Percentiles rank a stretch among this genome's conserved stretches.
These are phyloP conservation scores for Domatiomyces catenatus DNA, from an alignment of 2,329 filamentous ascomycete genomes.

Conservation along the genomic window DNA sequence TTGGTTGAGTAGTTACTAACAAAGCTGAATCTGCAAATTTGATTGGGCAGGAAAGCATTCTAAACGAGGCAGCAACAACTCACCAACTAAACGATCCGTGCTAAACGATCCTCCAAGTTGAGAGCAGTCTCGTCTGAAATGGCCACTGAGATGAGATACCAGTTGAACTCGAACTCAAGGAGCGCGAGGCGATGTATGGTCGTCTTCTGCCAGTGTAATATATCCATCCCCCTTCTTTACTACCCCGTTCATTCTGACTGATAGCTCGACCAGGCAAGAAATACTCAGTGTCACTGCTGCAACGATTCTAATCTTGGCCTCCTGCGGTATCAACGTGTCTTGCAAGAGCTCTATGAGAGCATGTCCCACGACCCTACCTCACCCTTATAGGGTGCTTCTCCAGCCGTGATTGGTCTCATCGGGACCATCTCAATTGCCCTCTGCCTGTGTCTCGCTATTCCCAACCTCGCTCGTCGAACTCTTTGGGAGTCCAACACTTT, in stretches of 20 bases:
- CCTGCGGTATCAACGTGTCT: constrained; percentile 25
- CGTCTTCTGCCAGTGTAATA: background rate
- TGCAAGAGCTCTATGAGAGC: constrained; percentile 26
- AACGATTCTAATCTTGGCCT: background rate
- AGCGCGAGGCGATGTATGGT: no score
- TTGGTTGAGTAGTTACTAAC: constrained; percentile 5
- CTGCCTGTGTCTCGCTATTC: constrained; percentile 27
- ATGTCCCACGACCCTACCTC: constrained; percentile 18
- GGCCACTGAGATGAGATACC: no score
- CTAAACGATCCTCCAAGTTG: no score
- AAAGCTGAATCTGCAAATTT: no score
- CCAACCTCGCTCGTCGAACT: constrained; percentile 26
- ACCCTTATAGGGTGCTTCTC: constrained; percentile 24
- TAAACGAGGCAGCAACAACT: no score
- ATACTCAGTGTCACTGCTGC: constrained; percentile 3
- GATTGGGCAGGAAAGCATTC: no score
- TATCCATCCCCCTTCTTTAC: background rate
- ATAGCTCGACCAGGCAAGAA: background rate
- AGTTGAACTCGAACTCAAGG: no score
- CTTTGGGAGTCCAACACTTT: constrained; percentile 25
- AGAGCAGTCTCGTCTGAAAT: no score
- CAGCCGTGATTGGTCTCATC: constrained; percentile 26
- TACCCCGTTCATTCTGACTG: background rate
- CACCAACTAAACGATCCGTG: no score
- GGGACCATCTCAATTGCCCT: constrained; percentile 22